A percentile compares a stretch with the other conserved stretches of the same genome.
These are phyloP conservation scores for Colletotrichum destructivum DNA, from an alignment of 2,329 filamentous ascomycete species.

Conservation along the genomic window DNA sequence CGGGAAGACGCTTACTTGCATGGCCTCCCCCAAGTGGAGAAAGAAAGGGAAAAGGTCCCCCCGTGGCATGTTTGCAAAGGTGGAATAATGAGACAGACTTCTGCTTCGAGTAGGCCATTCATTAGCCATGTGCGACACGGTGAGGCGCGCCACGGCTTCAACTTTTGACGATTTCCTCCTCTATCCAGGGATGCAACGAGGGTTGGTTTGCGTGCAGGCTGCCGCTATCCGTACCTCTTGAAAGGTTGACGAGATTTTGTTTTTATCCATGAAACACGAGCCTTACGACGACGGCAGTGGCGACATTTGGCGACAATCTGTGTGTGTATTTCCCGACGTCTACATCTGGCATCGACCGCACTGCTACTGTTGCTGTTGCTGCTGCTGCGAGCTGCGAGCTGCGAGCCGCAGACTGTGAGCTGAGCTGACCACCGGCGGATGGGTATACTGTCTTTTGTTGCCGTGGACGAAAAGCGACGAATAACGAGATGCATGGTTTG, in stretches of 20 bases:
- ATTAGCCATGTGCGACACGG: slow-evolving; percentile 22
- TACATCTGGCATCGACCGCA: slow-evolving; percentile 36
- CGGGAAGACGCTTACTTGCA: slow-evolving; percentile 39
- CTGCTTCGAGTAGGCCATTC: slow-evolving; percentile 24
- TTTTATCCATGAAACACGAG: slow-evolving; percentile 39
- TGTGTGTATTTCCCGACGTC: slow-evolving; percentile 18
- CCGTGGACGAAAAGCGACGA: slow-evolving; percentile 17
- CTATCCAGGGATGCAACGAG: slow-evolving; percentile 9
- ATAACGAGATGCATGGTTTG: neutral
- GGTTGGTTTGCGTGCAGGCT: slow-evolving; percentile 27
- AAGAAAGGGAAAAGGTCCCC: slow-evolving; percentile 1
- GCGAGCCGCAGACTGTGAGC: no score
- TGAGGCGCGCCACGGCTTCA: slow-evolving; percentile 13
- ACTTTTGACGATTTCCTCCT: slow-evolving; percentile 1
- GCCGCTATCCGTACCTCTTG: slow-evolving; percentile 27
- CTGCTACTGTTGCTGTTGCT: neutral
- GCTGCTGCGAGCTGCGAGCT: slow-evolving; percentile 11
- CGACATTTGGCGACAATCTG: slow-evolving; percentile 27
- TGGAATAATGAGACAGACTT: slow-evolving; percentile 21
- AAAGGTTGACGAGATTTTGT: slow-evolving; percentile 27
- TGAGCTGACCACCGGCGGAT: slow-evolving; percentile 13
- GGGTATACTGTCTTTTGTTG: slow-evolving; percentile 33
- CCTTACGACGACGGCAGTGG: slow-evolving; percentile 40
- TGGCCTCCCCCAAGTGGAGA: slow-evolving; percentile 10
- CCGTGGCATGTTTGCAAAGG: slow-evolving; percentile 37